Evolutionary conservation across 352 stramenopile genomes (phyloP), one percentile per base, ranked within the genome.

Genomic region (Phytophthora cryptogea): DNA sequence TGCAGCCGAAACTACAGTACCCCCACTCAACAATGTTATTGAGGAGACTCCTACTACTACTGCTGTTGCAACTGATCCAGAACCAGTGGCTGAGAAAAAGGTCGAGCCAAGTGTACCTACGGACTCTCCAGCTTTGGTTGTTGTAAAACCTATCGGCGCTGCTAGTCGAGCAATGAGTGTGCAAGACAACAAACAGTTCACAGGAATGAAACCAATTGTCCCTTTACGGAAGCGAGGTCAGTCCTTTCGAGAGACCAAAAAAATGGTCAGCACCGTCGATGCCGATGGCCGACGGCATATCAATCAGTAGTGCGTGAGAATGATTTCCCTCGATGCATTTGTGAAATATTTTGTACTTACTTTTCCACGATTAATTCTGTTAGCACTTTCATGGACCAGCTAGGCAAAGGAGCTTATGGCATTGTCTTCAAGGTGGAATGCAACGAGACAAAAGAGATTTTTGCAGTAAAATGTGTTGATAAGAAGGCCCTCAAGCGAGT

Each of bases 401-500:
- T 94, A 8, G 85, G 85, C 11, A 76, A 77, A 27, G 85, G 85
- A 35, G 81, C 83, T n/a, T 94, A 91, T 36, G 83, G 83, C 7
- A 43, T 88, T 26, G 85, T 92, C 2, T 60, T 87, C 11, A 89
- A 88, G 54, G 83, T 86, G 14, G 61, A 88, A 45, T 84, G 70
- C 23, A 88, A 67, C 42, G 81, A 92, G 7, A 88, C 74, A 0
- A 86, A 85, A 40, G 76, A 91, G 66, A 52, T 83, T 16, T 89
- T 90, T 42, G 85, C 85, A 0, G 75, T 78, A 20, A 94, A 94
- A 50, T 83, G 80, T 9, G 81, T 94, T 16, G 71, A 94, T 59
- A 94, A 94, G 49, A 86, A 81, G 61, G 76, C 73, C n/a, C 69
- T 94, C 20, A 86, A 88, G 27, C 78, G 82, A 23, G 62, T 90